Percentiles rank a stretch among this genome's conserved stretches.
phyloP scores from a whole-genome alignment of 164 flowering plant genomes.

The Taxillus chinensis region DNA sequence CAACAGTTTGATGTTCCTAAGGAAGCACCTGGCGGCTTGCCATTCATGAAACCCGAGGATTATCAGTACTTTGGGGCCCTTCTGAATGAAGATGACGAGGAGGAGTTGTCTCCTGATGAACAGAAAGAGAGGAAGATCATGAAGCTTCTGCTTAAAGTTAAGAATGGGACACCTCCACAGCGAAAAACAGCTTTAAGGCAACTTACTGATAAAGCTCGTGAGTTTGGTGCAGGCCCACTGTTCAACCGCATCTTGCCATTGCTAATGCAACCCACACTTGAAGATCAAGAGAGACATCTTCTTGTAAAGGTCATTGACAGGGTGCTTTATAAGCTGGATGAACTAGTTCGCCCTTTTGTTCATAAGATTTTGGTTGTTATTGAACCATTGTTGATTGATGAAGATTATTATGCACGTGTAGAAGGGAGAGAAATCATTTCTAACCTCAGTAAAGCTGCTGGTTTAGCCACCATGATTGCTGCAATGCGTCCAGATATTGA shows the following conservation, averaged over 20 bases:
- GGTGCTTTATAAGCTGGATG: conserved; percentile 92
- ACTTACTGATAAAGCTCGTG: conserved; percentile 94
- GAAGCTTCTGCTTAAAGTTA: conserved; percentile 94
- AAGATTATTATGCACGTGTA: conserved; percentile 96
- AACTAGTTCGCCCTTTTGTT: conserved; percentile 89
- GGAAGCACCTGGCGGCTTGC: conserved; percentile 85
- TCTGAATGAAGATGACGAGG: conserved; percentile 88
- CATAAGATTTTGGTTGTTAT: conserved; percentile 94
- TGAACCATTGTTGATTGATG: conserved; percentile 95
- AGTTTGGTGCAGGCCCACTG: conserved; percentile 94
- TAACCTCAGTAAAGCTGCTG: conserved; percentile 96
- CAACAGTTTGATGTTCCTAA: conserved; percentile 94
- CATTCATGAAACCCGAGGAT: conserved; percentile 95
- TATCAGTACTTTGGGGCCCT: conserved; percentile 78
- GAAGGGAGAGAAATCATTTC: conserved; percentile 97
- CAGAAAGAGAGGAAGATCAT: conserved; percentile 97
- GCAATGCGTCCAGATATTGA: conserved; percentile 99
- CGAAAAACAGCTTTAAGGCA: conserved; percentile 95
- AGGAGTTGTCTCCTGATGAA: conserved; percentile 83
- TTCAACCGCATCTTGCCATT: conserved; percentile 84
- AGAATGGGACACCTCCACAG: conserved; percentile 98
- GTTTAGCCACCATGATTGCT: conserved; percentile 99
- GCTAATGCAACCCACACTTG: conserved; percentile 97
- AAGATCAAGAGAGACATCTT: conserved; percentile 97
- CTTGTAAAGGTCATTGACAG: conserved; percentile 96